Evolutionary conservation across 2,329 filamentous ascomycete genomes (phyloP), one percentile per base, ranked within the genome.

Genomic region (Aquanectria penicillioides): DNA sequence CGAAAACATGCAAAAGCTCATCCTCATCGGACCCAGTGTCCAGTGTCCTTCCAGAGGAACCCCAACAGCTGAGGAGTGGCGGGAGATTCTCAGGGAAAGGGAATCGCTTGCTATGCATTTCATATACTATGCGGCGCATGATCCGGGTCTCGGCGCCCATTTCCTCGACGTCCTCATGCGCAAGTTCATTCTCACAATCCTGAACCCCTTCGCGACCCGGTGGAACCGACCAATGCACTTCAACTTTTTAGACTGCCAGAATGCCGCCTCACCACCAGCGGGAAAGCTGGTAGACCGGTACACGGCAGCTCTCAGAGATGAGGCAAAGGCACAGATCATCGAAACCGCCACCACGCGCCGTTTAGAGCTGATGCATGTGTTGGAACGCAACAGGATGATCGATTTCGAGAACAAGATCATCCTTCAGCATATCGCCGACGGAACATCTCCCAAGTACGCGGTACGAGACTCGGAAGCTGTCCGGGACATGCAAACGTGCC

Each of bases 151-250:
- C 23, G 55, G 18, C 18, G 3, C n/a, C 15, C 34, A 10, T 3
- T 65, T 65, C 29, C 29, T 61, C 22, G 48, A 64, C 5, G 8
- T 20, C 1, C 44, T 65, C 22, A 52, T 65, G 52, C 22, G 15
- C 6, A 7, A 31, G 2, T 26, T 41, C 29, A 51, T 64, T 25
- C 53, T 64, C 20, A 34, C 43, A 8, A 33, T 53, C 5, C 37
- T 65, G 10, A 51, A 49, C n/a, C 62, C 61, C 10, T 29, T 36
- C 3, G 10, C 50, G 9, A 31, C 53, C 6, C 11, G 8, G 5
- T 26, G 18, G 2, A 34, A 34, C 11, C 17, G 8, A 22, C 26
- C 37, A 15, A 11, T n/a, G 9, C 7, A 13, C n/a, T 28, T 15
- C 17, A 5, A 26, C 12, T 20, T 17, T 12, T 38, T 64, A 10